phyloP scores from a whole-genome alignment of 2,329 filamentous ascomycete species.

The Phialophora expanda region DNA sequence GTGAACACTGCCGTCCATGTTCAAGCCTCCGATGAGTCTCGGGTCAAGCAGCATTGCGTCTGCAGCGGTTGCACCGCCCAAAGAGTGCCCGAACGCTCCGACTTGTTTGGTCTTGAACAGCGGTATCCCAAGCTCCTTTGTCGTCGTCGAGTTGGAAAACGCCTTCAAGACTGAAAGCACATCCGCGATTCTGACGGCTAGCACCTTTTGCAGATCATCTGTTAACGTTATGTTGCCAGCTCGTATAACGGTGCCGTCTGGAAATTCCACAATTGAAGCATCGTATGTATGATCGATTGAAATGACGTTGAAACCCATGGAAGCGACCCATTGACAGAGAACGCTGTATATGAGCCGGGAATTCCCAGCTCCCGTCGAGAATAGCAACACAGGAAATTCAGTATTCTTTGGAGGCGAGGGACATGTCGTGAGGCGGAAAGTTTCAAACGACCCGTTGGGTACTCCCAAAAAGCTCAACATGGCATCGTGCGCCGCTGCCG shows the following conservation, averaged over 20 bases:
- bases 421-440: constrained; percentile 31
- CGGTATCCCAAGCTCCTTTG: constrained; percentile 19
- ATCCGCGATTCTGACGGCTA: constrained; percentile 27
- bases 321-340: constrained; percentile 44
- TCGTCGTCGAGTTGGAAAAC: constrained; percentile 14
- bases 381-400: constrained; percentile 42
- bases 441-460: constrained; percentile 41
- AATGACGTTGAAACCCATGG: constrained; percentile 45
- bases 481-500: constrained; percentile 39
- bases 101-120: constrained; percentile 18
- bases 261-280: constrained; percentile 37
- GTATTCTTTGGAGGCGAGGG: constrained; percentile 26
- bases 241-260: constrained; percentile 31
- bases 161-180: constrained; percentile 27
- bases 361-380: constrained; percentile 43
- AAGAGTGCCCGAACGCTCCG: constrained; percentile 45
- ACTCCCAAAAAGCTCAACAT: constrained; percentile 36
- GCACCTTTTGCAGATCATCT: constrained; percentile 21
- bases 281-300: constrained; percentile 41
- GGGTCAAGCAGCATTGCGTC: constrained; percentile 38
- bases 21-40: constrained; percentile 42
- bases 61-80: constrained; percentile 45
- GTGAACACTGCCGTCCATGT: constrained; percentile 47
- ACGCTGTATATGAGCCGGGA: constrained; percentile 43
- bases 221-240: constrained; percentile 17